Conservation (phyloP, 345 rosid species). For the Rhodomyrtus tomentosa region DNA sequence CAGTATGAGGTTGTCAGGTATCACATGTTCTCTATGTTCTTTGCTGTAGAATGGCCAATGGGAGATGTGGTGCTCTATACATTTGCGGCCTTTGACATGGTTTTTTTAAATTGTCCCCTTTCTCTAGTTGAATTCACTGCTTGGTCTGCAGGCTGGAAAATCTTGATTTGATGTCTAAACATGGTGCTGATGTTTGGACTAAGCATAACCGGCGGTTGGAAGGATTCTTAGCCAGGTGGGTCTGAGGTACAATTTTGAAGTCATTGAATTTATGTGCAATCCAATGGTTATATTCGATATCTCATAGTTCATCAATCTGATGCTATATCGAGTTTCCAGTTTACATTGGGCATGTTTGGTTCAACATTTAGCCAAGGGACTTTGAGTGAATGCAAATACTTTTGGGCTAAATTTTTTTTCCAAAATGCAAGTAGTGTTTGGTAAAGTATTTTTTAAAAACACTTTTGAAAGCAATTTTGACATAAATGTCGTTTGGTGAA, state of each 20-base stretch:
- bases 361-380: too few species aligned
- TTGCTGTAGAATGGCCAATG: not conserved
- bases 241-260: not conserved
- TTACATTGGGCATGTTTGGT: too few species aligned
- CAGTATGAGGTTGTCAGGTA: conserved; percentile 81
- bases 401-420: too few species aligned
- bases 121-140: not conserved
- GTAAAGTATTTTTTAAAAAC: too few species aligned
- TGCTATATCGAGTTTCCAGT: not conserved
- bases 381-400: too few species aligned
- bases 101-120: not conserved
- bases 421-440: too few species aligned
- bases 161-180: conserved; percentile 74
- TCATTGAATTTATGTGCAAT: not conserved
- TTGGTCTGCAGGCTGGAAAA: conserved; percentile 66
- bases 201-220: conserved; percentile 65
- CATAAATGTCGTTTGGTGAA: too few species aligned
- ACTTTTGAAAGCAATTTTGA: too few species aligned
- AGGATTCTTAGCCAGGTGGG: conserved; percentile 60
- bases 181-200: conserved; percentile 75
- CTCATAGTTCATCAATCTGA: not conserved
- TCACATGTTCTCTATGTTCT: not conserved
- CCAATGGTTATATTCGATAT: not conserved
- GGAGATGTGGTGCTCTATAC: not conserved
- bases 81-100: not conserved